Conservation (phyloP, 306 rosid genomes). For the Cicer yamashitae region DNA sequence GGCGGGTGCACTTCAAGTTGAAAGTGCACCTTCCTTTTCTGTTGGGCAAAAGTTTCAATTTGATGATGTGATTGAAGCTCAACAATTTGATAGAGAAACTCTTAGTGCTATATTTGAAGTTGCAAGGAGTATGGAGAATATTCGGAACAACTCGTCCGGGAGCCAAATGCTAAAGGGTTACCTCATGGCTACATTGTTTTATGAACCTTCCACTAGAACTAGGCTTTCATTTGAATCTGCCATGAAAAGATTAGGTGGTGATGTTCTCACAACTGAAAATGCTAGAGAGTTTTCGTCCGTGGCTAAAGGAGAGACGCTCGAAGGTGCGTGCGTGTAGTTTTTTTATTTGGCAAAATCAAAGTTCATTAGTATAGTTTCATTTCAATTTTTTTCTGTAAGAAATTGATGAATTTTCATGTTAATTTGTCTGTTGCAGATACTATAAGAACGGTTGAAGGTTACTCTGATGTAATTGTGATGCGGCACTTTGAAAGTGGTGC, state of each 20-base stretch:
- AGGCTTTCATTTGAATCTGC: slow-evolving; percentile 98
- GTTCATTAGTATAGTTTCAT: slow-evolving; percentile 14
- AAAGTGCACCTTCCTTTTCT: slow-evolving; percentile 54
- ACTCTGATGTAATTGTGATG: slow-evolving; percentile 89
- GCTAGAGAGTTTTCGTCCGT: slow-evolving; percentile 96
- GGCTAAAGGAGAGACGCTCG: slow-evolving; percentile 95
- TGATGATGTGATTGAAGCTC: slow-evolving; percentile 87
- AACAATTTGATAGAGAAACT: slow-evolving; percentile 77
- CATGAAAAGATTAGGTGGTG: slow-evolving; percentile 95
- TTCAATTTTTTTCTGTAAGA: background rate
- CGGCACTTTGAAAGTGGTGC: slow-evolving; percentile 98
- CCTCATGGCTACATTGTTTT: slow-evolving; percentile 96
- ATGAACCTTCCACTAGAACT: slow-evolving; percentile 95
- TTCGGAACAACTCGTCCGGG: slow-evolving; percentile 64
- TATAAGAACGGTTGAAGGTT: slow-evolving; percentile 88
- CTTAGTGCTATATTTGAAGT: slow-evolving; percentile 77
- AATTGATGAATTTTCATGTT: slow-evolving; percentile 25
- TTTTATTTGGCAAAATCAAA: background rate
- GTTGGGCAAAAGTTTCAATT: slow-evolving; percentile 69
- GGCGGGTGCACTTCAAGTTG: slow-evolving; percentile 50
- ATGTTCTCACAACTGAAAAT: slow-evolving; percentile 93
- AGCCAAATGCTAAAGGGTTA: slow-evolving; percentile 84
- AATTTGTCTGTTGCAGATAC: slow-evolving; percentile 66
- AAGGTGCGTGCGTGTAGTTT: slow-evolving; percentile 51
- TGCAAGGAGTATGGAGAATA: slow-evolving; percentile 81